Evolutionary conservation across 352 stramenopile genomes (phyloP), one percentile per base, ranked within the genome.

Genomic region (Phytophthora pini): DNA sequence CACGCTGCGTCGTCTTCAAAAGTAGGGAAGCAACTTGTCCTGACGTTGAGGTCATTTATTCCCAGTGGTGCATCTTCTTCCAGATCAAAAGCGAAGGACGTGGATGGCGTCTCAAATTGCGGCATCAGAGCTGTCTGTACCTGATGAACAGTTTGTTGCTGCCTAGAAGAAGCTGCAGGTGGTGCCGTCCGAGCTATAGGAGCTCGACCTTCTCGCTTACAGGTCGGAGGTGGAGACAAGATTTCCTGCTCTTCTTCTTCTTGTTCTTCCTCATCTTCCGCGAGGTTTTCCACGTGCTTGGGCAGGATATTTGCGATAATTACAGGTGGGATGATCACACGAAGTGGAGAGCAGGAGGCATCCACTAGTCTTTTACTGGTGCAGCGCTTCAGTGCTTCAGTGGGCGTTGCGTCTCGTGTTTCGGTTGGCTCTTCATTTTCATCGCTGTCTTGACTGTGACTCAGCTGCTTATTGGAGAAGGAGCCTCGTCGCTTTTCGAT

Each of bases 1-100:
- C 79, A 91, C 3, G 70, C 80, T 5, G 71, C 49, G 9, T 89
- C 79, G 40, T 91, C 80, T 77, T 88, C 82, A 29, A 87, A 84
- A 5, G 68, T 87, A 27, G 74, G 76, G 34, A 86, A 78, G 2
- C 58, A 58, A 0, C 45, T 24, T 45, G 65, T 60, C 47, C 53
- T 57, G 44, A 34, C 58, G 40, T 57, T 78, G 4, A 67, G n/a
- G 5, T 64, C 44, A 29, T 56, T 11, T 36, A 54, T 55, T 10
- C 32, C 43, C 59, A 38, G 34, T 3, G 51, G 10, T 52, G 64
- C 57, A 24, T 67, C 65, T 54, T 70, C 64, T 29, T 65, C 29
- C 8, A 70, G 43, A 31, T 20, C 38, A 17, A 62, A 59, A 15
- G 61, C 27, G 13, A 62, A 31, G 5, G 63, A 58, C 11, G 51